A percentile compares a stretch with the other conserved stretches of the same genome.
Conservation (phyloP, 495 filamentous ascomycete genomes). For the Penicillium goetzii region DNA sequence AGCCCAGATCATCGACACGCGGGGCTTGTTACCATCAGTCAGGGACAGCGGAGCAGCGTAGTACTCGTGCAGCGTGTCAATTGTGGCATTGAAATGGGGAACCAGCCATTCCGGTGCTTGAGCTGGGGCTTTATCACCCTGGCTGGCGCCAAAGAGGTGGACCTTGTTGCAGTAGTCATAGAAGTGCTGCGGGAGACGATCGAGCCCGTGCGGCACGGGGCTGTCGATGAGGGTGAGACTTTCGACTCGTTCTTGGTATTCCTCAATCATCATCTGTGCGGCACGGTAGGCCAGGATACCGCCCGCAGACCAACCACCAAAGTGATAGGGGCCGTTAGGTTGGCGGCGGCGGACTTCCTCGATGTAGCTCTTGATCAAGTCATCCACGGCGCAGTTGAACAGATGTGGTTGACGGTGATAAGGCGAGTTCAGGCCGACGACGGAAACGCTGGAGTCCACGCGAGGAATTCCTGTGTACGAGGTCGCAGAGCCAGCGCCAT, state of each 20-base stretch:
- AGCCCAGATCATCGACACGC: neutral
- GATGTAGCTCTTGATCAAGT: neutral
- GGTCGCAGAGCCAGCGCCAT: conserved; percentile 7
- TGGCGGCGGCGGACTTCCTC: neutral
- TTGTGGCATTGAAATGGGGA: neutral
- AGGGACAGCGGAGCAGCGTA: neutral
- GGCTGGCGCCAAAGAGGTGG: neutral
- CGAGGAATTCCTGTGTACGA: neutral
- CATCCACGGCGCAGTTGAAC: neutral
- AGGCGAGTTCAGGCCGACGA: conserved; percentile 5
- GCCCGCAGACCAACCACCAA: neutral
- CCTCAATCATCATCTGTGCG: neutral
- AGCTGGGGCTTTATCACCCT: neutral
- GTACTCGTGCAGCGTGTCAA: neutral
- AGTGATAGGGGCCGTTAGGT: neutral
- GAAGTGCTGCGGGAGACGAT: neutral
- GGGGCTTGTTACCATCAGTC: neutral
- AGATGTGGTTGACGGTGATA: neutral
- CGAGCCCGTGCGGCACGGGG: neutral
- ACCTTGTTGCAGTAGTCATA: conserved; percentile 1
- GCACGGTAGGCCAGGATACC: conserved; percentile 2
- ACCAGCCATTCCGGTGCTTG: neutral
- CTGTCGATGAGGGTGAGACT: neutral
- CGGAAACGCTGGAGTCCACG: neutral
- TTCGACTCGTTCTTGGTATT: neutral